Conservation (phyloP, 345 rosid genomes). For the Geranium brycei region DNA sequence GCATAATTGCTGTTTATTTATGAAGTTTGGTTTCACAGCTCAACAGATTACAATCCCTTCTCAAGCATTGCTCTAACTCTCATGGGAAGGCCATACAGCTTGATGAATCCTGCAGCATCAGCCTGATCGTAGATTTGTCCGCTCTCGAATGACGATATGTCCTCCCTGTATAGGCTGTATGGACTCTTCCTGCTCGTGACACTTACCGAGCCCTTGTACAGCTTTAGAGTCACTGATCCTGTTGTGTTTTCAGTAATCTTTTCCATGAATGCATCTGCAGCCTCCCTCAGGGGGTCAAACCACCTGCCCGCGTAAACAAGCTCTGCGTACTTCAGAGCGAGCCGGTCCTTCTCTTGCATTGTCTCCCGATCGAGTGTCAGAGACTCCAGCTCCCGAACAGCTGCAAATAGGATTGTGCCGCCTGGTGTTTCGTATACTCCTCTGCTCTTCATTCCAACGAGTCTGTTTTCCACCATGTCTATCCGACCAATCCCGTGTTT, state of each 20-base stretch:
- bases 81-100: conserved; percentile 73
- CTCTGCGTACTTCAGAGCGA: conserved; percentile 83
- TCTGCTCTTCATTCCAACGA: conserved; percentile 91
- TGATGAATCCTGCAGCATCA: conserved; percentile 78
- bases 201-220: conserved; percentile 65
- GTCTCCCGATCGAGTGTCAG: conserved; percentile 76
- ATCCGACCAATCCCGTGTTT: conserved; percentile 75
- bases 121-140: conserved; percentile 80
- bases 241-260: conserved; percentile 64
- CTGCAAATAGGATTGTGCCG: conserved; percentile 72
- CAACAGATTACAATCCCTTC: conserved; percentile 27
- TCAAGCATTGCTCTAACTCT: conserved; percentile 76
- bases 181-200: conserved; percentile 62
- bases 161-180: conserved; percentile 68
- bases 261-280: conserved; percentile 87
- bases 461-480: conserved; percentile 88
- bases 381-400: conserved; percentile 70
- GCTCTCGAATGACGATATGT: conserved; percentile 76
- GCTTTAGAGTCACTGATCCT: conserved; percentile 56
- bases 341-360: conserved; percentile 60
- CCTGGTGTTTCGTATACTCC: conserved; percentile 99
- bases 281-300: conserved; percentile 79
- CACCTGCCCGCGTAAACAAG: conserved; percentile 94
- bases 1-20: no score
- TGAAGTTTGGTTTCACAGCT: no score